Base-by-base conservation (phyloP, 768 basidiomycete species). In the Boletus rubropictus region DNA sequence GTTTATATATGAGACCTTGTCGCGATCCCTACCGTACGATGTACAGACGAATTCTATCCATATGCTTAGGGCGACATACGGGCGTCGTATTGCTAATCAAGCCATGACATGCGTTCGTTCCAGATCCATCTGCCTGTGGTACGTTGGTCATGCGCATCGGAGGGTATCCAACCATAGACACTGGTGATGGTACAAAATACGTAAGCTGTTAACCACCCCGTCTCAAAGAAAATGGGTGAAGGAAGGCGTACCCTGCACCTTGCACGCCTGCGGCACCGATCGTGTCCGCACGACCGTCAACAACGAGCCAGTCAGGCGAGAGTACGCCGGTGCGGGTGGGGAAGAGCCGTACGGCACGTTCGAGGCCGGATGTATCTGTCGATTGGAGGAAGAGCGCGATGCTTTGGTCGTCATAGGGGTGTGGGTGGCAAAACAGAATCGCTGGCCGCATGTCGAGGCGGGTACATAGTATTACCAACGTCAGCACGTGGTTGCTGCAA, bases 241-340 rank as follows among this genome's bases (percentile, higher is more conserved):
- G 4, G 27, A 15, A 25, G 20, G 63, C 81, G 61, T 65, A 89
- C 87, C 91, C 91, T 49, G 89, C 84, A 14, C 79, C 89, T 11
- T 76, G 63, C 17, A 90, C 68, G 1, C 85, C 90, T n/a, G 77
- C 86, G 10, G 86, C 81, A 5, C 86, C 89, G 15, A 75, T 63
- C 36, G 48, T 57, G 52, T 85, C 85, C 17, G 80, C 72, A 11
- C 64, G 60, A 12, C 65, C 65, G 9, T 78, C 75, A 4, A 83
- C 69, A 15, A 89, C 72, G 6, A 89, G 55, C 88, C 90, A 94
- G 56, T 89, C 86, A 1, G 89, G 87, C 1, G 78, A 73, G 8
- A 80, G 64, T 3, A 91, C 72, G 4, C 89, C 89, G 2, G 91
- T 95, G 17, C 92, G 79, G 21, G 89, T 77, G 4, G 92, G 91